A percentile compares a stretch with the other conserved stretches of the same genome.
Conservation (phyloP, 1,139 yeast species). For the Hemisphaericaspora xylanilytica region DNA sequence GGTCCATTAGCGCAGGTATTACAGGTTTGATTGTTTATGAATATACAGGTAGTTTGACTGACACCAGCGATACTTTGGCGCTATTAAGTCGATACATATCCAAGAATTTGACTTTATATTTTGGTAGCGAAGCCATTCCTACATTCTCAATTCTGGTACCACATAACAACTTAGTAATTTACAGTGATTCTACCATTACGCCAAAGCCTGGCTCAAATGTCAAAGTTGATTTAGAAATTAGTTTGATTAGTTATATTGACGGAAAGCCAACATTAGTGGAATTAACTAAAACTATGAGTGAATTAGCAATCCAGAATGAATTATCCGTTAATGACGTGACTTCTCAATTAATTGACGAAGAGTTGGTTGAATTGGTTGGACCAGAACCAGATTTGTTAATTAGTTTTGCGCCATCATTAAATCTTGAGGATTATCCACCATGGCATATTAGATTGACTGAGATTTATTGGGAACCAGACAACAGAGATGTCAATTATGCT, state of each 20-base stretch:
- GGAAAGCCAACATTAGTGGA: conserved; percentile 91
- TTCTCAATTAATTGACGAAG: conserved; percentile 70
- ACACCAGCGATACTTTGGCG: conserved; percentile 35
- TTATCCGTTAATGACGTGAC: conserved; percentile 68
- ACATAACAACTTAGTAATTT: conserved; percentile 51
- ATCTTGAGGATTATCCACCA: conserved; percentile 94
- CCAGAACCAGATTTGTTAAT: conserved; percentile 87
- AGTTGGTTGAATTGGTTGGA: conserved; percentile 73
- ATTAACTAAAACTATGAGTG: conserved; percentile 82
- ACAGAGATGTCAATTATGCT: conserved; percentile 74
- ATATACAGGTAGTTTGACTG: conserved; percentile 64
- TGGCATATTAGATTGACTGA: conserved; percentile 95
- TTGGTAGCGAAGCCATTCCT: conserved; percentile 71
- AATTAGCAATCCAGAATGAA: conserved; percentile 62
- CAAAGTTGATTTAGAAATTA: conserved; percentile 56
- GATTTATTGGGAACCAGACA: conserved; percentile 87
- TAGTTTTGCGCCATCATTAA: conserved; percentile 80
- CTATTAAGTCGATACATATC: conserved; percentile 59
- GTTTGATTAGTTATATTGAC: conserved; percentile 70
- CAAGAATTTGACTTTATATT: conserved; percentile 65
- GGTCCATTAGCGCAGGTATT: conserved; percentile 88
- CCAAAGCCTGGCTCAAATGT: conserved; percentile 9
- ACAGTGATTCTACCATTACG: conserved; percentile 24
- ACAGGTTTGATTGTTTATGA: conserved; percentile 75
- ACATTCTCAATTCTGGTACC: conserved; percentile 59